Base-by-base conservation (phyloP, 768 basidiomycete genomes). In the Termitomyces sp. region DNA sequence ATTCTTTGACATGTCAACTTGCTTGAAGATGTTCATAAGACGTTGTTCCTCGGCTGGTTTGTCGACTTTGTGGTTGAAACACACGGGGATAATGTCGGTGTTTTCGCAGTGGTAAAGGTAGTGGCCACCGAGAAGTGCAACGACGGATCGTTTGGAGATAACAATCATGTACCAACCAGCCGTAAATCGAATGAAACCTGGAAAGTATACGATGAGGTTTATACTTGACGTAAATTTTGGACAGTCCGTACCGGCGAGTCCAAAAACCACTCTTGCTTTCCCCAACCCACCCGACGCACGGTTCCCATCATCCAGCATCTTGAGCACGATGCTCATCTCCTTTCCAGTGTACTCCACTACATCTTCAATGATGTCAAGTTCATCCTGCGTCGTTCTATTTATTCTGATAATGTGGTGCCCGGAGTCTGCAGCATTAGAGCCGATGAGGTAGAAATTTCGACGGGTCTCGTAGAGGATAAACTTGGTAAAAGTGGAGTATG, bases 1-100 rank as follows among this genome's bases (percentile, higher is more conserved):
- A 77, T 98, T 98, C 77, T 98, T 98, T n/a, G 91, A 89, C 83
- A 98, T 86, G 69, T 99, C 96, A 1, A 98, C 95, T 73, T 96
- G 93, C 71, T 94, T 95, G 79, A 98, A 99, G 9, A 92, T 85
- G 62, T 86, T 89, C 78, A 96, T 86, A 38, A 95, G 80, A 9
- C 93, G 86, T 68, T 91, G 90, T 70, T 98, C 96, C 68, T 97
- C 94, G 0, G 91, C 81, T 0, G 89, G 89, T 65, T 91, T 90
- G 49, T 97, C 96, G 20, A 94, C 74, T 75, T 89, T 94, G 75
- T 89, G 92, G 62, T 85, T 90, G 67, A 83, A 83, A 17, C 84
- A 83, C 32, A 98, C 79, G 3, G 92, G 86, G 14, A 94, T 75
- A 38, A 96, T 87, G 38, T 94, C 91, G 2, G 94, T 92, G 66